Evolutionary conservation across 1,284 basidiomycete species (phyloP).

Genomic region (Heterobasidion irregulare): DNA sequence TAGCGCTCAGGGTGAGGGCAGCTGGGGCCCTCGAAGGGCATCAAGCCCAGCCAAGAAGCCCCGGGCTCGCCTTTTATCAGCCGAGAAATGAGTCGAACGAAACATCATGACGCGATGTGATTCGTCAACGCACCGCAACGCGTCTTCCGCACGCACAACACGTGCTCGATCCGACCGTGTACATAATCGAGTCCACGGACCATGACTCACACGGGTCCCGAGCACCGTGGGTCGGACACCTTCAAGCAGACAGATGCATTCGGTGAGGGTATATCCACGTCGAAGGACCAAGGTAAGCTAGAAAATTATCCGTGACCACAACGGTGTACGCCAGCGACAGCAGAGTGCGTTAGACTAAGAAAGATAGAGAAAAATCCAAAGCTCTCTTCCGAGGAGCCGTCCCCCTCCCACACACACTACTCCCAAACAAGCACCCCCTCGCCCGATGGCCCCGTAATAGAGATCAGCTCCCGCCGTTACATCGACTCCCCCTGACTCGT

Average conservation of each 20-base stretch:
- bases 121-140: constrained; percentile 1
- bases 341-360: too few relatives aligned
- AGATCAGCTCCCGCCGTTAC: too few relatives aligned
- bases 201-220: background rate
- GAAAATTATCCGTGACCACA: too few relatives aligned
- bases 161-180: background rate
- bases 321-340: too few relatives aligned
- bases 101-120: constrained; percentile 1
- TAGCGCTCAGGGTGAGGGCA: background rate
- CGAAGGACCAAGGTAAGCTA: too few relatives aligned
- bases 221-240: background rate
- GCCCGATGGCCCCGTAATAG: too few relatives aligned
- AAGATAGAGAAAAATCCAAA: too few relatives aligned
- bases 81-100: background rate
- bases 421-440: too few relatives aligned
- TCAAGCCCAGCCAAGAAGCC: background rate
- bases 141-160: background rate
- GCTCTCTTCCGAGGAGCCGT: too few relatives aligned
- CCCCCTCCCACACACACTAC: too few relatives aligned
- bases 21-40: background rate
- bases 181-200: background rate
- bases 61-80: background rate
- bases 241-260: background rate
- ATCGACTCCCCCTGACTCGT: constrained; percentile 4
- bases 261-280: too few relatives aligned